Base-by-base conservation (phyloP, 179 eudicot genomes). In the Silene noctiflora region DNA sequence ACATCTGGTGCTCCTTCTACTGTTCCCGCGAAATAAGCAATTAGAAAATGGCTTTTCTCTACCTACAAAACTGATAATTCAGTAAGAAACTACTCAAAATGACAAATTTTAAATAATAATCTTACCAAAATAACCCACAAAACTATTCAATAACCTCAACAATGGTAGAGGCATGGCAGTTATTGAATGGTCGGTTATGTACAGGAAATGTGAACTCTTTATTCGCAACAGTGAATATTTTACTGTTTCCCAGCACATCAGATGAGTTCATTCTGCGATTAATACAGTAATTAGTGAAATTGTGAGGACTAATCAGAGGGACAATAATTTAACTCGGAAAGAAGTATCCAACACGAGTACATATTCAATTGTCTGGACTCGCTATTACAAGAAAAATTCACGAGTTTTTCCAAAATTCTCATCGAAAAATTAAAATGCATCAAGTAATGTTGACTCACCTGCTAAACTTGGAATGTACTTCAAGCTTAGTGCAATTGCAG, bases 141-240 rank as follows among this genome's bases (percentile, higher is more conserved):
- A 35, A 6, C 6, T 35, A 35, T 35, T 14, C 27, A 81, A 64
- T 74, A 66, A 95, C 99, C 95, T 95, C 99, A 66, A 93, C 95
- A 75, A 95, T 91, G 56, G 97, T 95, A 67, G 99, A 93, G 77
- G 99, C 99, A 81, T 95, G 99, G 72, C 97, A 93, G 74, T 89
- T 92, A 10, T 80, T 84, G 77, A 95, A 95, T 12, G 95, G 89
- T 51, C 85, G 78, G 11, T 91, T 84, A 60, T 89, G 83, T 24
- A 83, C 91, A 20, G 84, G 74, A 80, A 89, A 93, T 62, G 95
- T 92, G 79, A 91, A 87, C 72, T 91, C 93, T 76, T 87, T 84
- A 20, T 79, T 46, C 64, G 89, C 69, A 42, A 82, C 80, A 22
- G 53, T 76, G 25, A 83, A 68, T 79, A 83, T 73, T 67, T 70